Conservation (phyloP, 208 protist species). For the Wallacemonas collosoma region DNA sequence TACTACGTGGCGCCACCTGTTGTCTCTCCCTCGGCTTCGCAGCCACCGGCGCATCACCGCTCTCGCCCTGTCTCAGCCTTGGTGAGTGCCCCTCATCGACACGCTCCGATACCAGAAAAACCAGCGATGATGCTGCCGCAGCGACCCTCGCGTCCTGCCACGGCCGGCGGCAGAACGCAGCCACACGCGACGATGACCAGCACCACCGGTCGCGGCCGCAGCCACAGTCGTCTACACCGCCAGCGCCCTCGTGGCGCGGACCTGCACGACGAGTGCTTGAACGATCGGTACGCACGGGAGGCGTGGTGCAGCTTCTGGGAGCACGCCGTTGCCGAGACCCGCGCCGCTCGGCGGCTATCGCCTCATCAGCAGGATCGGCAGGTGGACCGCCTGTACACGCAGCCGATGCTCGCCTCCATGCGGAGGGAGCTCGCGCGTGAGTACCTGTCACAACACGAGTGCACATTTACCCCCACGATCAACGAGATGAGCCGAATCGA, state of each 20-base stretch:
- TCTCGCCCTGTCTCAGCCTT: no score
- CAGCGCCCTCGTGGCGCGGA: slow-evolving; percentile 17
- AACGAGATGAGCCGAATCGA: slow-evolving; percentile 17
- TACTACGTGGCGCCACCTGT: background rate
- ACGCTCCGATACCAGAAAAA: no score
- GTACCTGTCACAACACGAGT: slow-evolving; percentile 14
- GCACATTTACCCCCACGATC: slow-evolving; percentile 35
- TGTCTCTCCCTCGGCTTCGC: background rate
- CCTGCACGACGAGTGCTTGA: slow-evolving; percentile 24
- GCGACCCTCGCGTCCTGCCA: slow-evolving; percentile 14
- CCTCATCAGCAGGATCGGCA: slow-evolving; percentile 23
- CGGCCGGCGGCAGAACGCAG: background rate
- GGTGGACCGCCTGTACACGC: slow-evolving; percentile 33
- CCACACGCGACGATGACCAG: background rate
- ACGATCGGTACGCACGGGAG: slow-evolving; percentile 21
- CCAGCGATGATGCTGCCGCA: background rate
- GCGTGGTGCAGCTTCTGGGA: slow-evolving; percentile 23
- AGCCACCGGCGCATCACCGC: background rate
- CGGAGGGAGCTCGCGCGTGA: slow-evolving; percentile 15
- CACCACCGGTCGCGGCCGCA: background rate
- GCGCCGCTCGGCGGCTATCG: slow-evolving; percentile 14
- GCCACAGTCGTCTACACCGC: background rate
- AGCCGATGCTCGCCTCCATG: slow-evolving; percentile 23
- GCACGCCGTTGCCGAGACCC: slow-evolving; percentile 14
- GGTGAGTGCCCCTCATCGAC: no score